Evolutionary conservation across 129 eudicot genomes (phyloP).

Genomic region (Kitagawia praeruptora): DNA sequence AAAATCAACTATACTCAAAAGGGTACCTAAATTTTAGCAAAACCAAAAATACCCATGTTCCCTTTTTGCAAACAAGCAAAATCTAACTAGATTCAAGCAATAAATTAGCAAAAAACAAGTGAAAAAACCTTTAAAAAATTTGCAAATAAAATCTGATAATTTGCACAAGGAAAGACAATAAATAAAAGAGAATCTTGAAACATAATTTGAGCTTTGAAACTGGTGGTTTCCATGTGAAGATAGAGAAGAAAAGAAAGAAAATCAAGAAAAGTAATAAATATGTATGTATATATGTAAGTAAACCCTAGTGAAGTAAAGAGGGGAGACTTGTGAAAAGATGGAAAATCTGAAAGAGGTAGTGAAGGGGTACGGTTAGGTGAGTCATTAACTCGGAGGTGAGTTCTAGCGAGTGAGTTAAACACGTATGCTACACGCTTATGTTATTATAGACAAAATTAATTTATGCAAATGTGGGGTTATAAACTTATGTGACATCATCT

Average conservation of each 20-base stretch:
- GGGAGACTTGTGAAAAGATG: background rate
- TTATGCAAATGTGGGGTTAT: background rate
- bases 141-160: background rate
- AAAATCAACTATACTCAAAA: background rate
- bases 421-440: background rate
- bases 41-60: background rate
- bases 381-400: conserved; percentile 9
- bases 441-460: background rate
- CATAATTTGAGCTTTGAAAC: background rate
- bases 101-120: background rate
- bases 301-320: conserved; percentile 1
- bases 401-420: background rate
- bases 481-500: no score
- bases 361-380: conserved; percentile 9
- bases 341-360: background rate
- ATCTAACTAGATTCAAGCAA: background rate
- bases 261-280: background rate
- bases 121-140: background rate
- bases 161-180: background rate
- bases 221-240: background rate
- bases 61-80: background rate
- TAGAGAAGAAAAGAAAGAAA: background rate
- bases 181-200: background rate
- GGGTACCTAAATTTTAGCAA: background rate
- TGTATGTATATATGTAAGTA: background rate